Conservation (phyloP, 2,329 filamentous ascomycete species). For the Fusarium sp. region DNA sequence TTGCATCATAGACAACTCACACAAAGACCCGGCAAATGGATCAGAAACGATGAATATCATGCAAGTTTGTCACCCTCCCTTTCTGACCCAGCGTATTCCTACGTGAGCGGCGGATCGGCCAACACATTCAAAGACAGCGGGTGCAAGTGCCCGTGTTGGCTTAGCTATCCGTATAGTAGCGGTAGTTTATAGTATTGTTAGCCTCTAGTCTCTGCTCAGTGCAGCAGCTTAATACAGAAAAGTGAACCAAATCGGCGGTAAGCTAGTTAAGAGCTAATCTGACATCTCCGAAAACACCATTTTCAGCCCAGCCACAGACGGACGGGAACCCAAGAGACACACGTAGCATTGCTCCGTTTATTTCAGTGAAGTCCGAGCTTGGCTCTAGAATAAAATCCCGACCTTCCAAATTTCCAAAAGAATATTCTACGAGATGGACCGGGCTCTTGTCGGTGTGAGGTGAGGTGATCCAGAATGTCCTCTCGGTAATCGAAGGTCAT, state of each 20-base stretch:
- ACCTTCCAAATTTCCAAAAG: constrained; percentile 24
- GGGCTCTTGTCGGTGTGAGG: constrained; percentile 21
- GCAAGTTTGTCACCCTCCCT: constrained; percentile 4
- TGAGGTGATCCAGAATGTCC: constrained; percentile 11
- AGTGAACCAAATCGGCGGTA: constrained; percentile 33
- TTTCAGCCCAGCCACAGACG: constrained; percentile 10
- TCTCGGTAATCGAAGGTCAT: constrained; percentile 28
- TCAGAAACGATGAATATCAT: constrained; percentile 6
- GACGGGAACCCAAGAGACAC: constrained; percentile 2
- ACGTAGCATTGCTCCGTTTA: constrained; percentile 6
- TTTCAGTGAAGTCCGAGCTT: constrained; percentile 24
- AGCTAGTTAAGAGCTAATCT: constrained; percentile 18
- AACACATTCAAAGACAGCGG: background rate
- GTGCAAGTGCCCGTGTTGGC: constrained; percentile 4
- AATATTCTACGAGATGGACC: constrained; percentile 19
- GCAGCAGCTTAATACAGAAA: constrained; percentile 13
- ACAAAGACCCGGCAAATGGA: constrained; percentile 9
- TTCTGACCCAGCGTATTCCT: background rate
- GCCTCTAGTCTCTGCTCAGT: background rate
- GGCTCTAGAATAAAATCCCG: constrained; percentile 28
- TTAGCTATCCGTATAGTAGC: background rate
- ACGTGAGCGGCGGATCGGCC: background rate
- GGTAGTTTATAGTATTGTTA: background rate
- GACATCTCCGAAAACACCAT: constrained; percentile 10
- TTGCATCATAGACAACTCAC: constrained; percentile 3